Evolutionary conservation across 2,329 filamentous ascomycete genomes (phyloP), one percentile per base, ranked within the genome.

Genomic region (Chrysoporthe austroafricana): DNA sequence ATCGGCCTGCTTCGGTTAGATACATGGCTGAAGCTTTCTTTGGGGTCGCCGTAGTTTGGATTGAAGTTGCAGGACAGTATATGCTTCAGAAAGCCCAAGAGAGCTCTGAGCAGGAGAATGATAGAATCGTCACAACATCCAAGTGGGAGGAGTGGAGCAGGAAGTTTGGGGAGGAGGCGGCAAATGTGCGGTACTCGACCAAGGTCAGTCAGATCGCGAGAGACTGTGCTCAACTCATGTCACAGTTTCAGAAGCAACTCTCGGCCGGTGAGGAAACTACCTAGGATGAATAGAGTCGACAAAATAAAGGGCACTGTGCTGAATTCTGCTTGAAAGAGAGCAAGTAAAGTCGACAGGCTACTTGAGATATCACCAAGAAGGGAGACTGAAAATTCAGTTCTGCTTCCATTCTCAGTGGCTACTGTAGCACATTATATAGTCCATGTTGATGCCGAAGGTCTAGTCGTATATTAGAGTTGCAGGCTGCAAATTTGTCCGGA

Each of bases 21-120:
- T 21, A 48, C 54, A 64, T 59, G 44, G 65, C 65, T 13, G 65
- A 67, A 18, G 14, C 16, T 34, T 21, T 63, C 13, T 64, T 67
- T 43, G 50, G 42, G 3, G 66, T 57, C 4, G 66, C 62, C 13
- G 44, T 44, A 16, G 39, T 64, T 32, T 67, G 66, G 66, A 39
- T 67, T 34, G 36, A 39, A 4, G 3, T 67, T 2, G 62, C 62
- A 36, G 66, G 56, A 32, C 26, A 21, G 6, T 44, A 46, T 4
- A 42, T 67, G 26, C 39, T 57, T 36, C n/a, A 43, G 2, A 16
- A 39, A 11, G 36, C 43, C 11, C 18, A 3, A 11, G n/a, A 58
- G 8, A 21, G 1, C 1, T 14, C 32, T 7, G 26, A 16, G 26
- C 11, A 34, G 4, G 13, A 2, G 4, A 2, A 11, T 16, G 21